phyloP scores from a whole-genome alignment of 306 rosid species.

The Crotalaria pallida region DNA sequence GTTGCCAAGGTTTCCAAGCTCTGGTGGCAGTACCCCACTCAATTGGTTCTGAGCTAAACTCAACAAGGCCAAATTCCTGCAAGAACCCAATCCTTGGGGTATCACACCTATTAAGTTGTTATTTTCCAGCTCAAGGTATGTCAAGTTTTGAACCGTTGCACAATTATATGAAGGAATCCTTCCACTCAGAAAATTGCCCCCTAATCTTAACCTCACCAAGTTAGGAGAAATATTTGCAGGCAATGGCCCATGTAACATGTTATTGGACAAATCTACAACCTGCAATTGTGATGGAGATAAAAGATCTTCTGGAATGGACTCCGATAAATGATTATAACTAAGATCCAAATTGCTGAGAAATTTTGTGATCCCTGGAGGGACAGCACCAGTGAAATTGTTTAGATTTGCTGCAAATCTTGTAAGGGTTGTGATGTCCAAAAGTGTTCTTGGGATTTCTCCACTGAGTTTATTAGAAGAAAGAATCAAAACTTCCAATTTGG shows the following conservation, averaged over 20 bases:
- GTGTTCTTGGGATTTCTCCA: constrained; percentile 45
- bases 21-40: constrained; percentile 40
- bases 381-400: constrained; percentile 36
- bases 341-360: constrained; percentile 53
- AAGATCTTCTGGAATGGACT: constrained; percentile 44
- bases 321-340: constrained; percentile 41
- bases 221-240: constrained; percentile 40
- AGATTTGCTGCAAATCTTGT: constrained; percentile 58
- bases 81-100: constrained; percentile 44
- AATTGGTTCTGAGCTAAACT: constrained; percentile 55
- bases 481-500: constrained; percentile 52
- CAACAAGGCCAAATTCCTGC: constrained; percentile 51
- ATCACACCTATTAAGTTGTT: not conserved
- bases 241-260: constrained; percentile 37
- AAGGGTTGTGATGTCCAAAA: constrained; percentile 30
- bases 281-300: constrained; percentile 34
- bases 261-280: constrained; percentile 60
- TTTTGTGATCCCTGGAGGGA: constrained; percentile 51
- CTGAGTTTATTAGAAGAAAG: constrained; percentile 45
- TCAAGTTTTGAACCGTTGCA: constrained; percentile 6
- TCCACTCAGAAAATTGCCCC: constrained; percentile 46
- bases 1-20: constrained; percentile 40
- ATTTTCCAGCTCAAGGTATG: constrained; percentile 58
- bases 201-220: constrained; percentile 65
- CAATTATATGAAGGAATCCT: constrained; percentile 28